Percentiles rank a stretch among this genome's conserved stretches.
Conservation (phyloP, 2,329 filamentous ascomycete species). For the Keithomyces neogunnii region DNA sequence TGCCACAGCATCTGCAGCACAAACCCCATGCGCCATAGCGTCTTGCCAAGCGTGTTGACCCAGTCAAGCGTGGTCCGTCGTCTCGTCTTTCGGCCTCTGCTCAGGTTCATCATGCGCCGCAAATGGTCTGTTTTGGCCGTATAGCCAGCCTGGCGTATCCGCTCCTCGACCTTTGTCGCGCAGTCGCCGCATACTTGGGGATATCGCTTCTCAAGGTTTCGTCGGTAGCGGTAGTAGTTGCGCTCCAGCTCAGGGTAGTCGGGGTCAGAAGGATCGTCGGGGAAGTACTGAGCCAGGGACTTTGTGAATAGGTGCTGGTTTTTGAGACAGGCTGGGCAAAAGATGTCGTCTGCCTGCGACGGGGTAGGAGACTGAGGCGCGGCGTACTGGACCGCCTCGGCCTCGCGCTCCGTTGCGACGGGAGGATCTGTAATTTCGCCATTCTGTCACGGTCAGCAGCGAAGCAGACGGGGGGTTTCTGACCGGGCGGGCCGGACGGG, state of each 20-base stretch:
- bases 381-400: conserved; percentile 37
- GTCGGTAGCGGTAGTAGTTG: conserved; percentile 61
- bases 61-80: conserved; percentile 32
- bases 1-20: conserved; percentile 44
- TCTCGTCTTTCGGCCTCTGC: conserved; percentile 28
- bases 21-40: conserved; percentile 41
- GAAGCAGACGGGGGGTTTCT: not conserved
- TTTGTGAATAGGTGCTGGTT: conserved; percentile 80
- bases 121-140: conserved; percentile 77
- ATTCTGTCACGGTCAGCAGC: conserved; percentile 41
- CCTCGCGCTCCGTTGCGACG: conserved; percentile 39
- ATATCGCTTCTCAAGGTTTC: conserved; percentile 70
- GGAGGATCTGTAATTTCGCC: conserved; percentile 88
- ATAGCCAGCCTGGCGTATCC: conserved; percentile 65
- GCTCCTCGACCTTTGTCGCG: conserved; percentile 61
- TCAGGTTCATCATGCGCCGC: conserved; percentile 64
- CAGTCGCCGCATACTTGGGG: conserved; percentile 82
- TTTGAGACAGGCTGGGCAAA: conserved; percentile 73
- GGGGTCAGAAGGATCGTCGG: conserved; percentile 54
- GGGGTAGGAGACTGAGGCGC: conserved; percentile 25
- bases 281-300: conserved; percentile 71
- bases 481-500: not conserved
- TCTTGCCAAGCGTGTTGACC: conserved; percentile 32
- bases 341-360: conserved; percentile 30
- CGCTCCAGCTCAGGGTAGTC: conserved; percentile 61